These are phyloP conservation scores for Sporothrix globosa DNA, from an alignment of 2,329 filamentous ascomycete species.

Conservation along the genomic window DNA sequence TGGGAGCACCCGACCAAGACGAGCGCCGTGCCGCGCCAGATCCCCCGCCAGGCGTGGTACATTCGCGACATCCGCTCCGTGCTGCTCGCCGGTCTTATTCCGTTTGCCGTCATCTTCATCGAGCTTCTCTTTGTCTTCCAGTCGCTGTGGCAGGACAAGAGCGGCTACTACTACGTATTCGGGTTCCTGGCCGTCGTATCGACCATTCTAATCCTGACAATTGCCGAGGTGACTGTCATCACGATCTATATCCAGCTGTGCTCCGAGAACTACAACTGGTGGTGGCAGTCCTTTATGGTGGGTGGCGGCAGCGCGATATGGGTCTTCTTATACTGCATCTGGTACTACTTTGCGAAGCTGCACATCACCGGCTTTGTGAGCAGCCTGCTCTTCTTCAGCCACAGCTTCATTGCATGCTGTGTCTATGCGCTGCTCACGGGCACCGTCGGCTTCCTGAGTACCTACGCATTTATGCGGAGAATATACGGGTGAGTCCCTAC, in stretches of 20 bases:
- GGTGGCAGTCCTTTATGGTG: conserved; percentile 85
- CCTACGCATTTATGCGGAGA: conserved; percentile 79
- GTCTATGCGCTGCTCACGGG: conserved; percentile 82
- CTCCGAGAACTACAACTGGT: conserved; percentile 87
- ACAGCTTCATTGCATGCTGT: conserved; percentile 78
- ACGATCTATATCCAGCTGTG: conserved; percentile 82
- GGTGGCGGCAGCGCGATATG: conserved; percentile 76
- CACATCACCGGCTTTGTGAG: conserved; percentile 81
- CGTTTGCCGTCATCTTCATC: conserved; percentile 64
- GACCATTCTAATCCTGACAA: conserved; percentile 71
- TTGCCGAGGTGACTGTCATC: conserved; percentile 82
- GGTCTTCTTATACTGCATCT: conserved; percentile 81
- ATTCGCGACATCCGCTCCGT: conserved; percentile 64
- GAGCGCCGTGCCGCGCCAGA: conserved; percentile 68
- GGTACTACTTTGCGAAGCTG: conserved; percentile 80
- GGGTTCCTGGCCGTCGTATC: conserved; percentile 79
- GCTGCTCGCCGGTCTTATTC: conserved; percentile 74
- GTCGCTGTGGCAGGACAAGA: conserved; percentile 87
- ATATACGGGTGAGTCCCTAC: conserved; percentile 71
- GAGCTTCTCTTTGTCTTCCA: conserved; percentile 50
- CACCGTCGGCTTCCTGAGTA: conserved; percentile 81
- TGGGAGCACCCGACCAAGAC: conserved; percentile 87
- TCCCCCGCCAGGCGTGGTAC: conserved; percentile 78
- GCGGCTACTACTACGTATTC: conserved; percentile 89
- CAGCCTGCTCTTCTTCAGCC: conserved; percentile 80